Base-by-base conservation (phyloP, 345 rosid genomes). In the Gossypium sturtianum region DNA sequence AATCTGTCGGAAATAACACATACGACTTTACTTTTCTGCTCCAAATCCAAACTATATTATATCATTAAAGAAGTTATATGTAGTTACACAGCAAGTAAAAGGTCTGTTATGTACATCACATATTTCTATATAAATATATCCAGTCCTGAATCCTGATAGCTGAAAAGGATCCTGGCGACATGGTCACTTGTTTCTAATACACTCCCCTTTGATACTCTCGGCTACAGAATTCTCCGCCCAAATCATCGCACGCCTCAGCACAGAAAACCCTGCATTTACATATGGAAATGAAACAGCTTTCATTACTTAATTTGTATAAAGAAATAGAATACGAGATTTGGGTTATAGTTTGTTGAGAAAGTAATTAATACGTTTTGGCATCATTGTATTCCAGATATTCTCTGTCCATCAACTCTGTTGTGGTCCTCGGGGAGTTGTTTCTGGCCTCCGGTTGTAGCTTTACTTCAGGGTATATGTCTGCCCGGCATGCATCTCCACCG, bases 171-270 rank as follows among this genome's bases (percentile, higher is more conserved):
- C 43, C 57, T 22, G 57, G 12, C 48, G 58, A 7, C 9, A 7
- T 13, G 38, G 5, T 45, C n/a, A 20, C 9, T 12, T 19, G 44
- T 25, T 49, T 79, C 80, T 78, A 83, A 52, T 81, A 74, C 51
- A 79, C 89, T 81, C 82, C 87, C 57, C 38, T 80, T 74, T 86
- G 87, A 67, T 82, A 90, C 66, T 86, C 92, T 23, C 86, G 83
- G 53, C 84, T 85, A 4, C 97, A 90, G 89, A 93, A 93, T 77
- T 93, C 96, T 70, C 97, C 97, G 52, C 97, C 97, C 38, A 91
- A 92, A 84, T 90, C 93, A 77, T 93, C 97, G 38, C 97, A 93
- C 3, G 96, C 96, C 84, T 93, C 98, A 59, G 75, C 94, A 16
- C 51, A 41, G 38, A 74, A 48, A 74, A 59, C 71, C 71, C 59